A percentile compares a stretch with the other conserved stretches of the same genome.
phyloP scores from a whole-genome alignment of 805 yeast genomes.

The Candida sonorensis region DNA sequence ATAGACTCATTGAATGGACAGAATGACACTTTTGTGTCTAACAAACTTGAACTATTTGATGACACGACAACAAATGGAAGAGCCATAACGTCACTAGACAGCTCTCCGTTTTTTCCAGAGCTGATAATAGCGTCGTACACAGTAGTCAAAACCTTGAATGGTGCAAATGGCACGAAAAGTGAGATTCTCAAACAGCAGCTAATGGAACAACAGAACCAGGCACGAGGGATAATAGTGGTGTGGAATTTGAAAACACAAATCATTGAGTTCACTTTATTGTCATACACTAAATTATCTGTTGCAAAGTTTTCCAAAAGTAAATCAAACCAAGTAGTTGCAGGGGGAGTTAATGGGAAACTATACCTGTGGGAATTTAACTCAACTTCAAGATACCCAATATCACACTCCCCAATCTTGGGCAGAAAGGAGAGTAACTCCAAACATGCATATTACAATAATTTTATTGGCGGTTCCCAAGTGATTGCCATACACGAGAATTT shows the following conservation, averaged over 20 bases:
- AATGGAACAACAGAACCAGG: constrained; percentile 1
- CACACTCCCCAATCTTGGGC: constrained; percentile 4
- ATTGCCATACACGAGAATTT: constrained; percentile 18
- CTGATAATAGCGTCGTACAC: constrained; percentile 22
- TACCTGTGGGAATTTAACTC: constrained; percentile 42
- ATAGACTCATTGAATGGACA: background rate
- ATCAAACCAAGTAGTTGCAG: constrained; percentile 38
- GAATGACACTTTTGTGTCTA: constrained; percentile 2
- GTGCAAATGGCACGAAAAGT: too few relatives aligned
- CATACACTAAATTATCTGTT: constrained; percentile 32
- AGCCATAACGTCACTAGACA: constrained; percentile 22
- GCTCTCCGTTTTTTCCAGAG: constrained; percentile 25
- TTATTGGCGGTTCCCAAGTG: constrained; percentile 9
- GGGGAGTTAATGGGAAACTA: constrained; percentile 42
- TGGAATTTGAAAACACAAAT: constrained; percentile 24
- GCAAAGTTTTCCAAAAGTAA: constrained; percentile 35
- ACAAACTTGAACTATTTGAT: constrained; percentile 2
- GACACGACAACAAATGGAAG: constrained; percentile 5
- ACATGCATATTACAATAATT: background rate
- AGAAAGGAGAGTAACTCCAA: constrained; percentile 1
- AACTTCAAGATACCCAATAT: constrained; percentile 19
- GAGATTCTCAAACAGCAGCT: too few relatives aligned
- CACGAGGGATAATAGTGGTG: constrained; percentile 13
- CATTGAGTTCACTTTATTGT: constrained; percentile 32
- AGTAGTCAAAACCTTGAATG: too few relatives aligned